Evolutionary conservation across 2,329 filamentous ascomycete genomes (phyloP).

Genomic region (Blastomyces parvus): DNA sequence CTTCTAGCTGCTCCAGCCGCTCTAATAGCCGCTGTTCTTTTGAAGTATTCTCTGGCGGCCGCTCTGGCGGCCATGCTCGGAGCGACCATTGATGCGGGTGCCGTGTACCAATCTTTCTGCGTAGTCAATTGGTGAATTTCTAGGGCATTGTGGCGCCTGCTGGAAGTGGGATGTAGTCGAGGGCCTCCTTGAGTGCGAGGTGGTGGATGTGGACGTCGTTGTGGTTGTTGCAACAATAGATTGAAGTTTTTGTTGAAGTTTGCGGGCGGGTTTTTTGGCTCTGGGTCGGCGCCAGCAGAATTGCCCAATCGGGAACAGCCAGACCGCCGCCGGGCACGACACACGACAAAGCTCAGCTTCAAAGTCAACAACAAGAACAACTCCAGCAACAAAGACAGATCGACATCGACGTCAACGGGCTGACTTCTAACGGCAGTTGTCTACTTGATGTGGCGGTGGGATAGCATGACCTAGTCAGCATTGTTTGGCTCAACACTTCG

Average conservation of each 20-base stretch:
- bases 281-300: not conserved
- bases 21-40: no score
- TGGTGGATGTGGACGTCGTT: not conserved
- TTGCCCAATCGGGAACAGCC: not conserved
- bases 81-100: not conserved
- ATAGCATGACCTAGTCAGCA: not conserved
- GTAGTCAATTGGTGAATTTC: slow-evolving; percentile 1
- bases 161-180: not conserved
- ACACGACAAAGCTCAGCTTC: not conserved
- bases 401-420: not conserved
- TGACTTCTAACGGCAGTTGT: not conserved
- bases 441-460: not conserved
- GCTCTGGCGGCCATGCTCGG: not conserved
- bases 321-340: not conserved
- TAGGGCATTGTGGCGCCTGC: slow-evolving; percentile 2
- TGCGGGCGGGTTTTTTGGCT: not conserved
- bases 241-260: not conserved
- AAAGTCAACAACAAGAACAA: not conserved
- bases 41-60: not conserved
- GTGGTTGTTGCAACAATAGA: not conserved
- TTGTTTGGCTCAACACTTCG: not conserved
- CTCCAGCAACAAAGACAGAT: not conserved
- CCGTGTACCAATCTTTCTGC: not conserved
- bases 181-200: not conserved
- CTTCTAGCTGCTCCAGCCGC: no score